Evolutionary conservation across 169 alveolate genomes (phyloP).

Genomic region (Babesia bovis): DNA sequence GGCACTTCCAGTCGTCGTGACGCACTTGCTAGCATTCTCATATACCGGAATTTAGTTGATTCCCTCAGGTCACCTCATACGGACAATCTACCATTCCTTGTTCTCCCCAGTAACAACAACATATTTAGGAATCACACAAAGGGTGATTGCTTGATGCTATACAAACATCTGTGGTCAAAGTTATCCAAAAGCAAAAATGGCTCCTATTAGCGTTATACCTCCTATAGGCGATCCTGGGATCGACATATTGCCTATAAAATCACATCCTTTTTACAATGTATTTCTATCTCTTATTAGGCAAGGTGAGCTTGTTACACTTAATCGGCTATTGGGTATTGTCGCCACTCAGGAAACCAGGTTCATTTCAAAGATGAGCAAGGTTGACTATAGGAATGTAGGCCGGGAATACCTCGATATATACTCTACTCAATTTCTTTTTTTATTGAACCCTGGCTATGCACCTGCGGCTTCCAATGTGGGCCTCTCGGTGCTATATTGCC

Average conservation of each 20-base stretch:
- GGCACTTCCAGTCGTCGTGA: neutral
- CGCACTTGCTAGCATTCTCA: conserved; percentile 5
- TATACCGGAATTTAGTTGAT: conserved; percentile 11
- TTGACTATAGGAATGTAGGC: neutral
- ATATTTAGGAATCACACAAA: conserved; percentile 12
- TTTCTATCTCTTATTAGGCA: neutral
- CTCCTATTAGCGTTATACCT: too few relatives aligned
- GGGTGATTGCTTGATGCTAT: conserved; percentile 15
- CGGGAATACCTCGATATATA: neutral
- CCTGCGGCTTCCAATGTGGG: conserved; percentile 10
- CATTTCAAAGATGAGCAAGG: conserved; percentile 5
- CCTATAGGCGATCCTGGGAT: too few relatives aligned
- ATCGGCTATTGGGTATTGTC: conserved; percentile 12
- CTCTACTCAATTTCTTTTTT: conserved; percentile 8
- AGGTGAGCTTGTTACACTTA: conserved; percentile 9
- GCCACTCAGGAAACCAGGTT: conserved; percentile 22
- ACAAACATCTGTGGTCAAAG: neutral
- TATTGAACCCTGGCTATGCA: neutral
- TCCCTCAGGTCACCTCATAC: neutral
- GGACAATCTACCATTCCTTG: conserved; percentile 5
- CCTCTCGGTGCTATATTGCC: conserved; percentile 13
- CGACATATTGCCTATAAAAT: too few relatives aligned
- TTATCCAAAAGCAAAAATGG: neutral
- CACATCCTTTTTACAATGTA: conserved; percentile 16
- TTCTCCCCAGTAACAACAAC: conserved; percentile 28